Base-by-base conservation (phyloP, 108 stramenopile genomes). In the Epithemia pelagica region DNA sequence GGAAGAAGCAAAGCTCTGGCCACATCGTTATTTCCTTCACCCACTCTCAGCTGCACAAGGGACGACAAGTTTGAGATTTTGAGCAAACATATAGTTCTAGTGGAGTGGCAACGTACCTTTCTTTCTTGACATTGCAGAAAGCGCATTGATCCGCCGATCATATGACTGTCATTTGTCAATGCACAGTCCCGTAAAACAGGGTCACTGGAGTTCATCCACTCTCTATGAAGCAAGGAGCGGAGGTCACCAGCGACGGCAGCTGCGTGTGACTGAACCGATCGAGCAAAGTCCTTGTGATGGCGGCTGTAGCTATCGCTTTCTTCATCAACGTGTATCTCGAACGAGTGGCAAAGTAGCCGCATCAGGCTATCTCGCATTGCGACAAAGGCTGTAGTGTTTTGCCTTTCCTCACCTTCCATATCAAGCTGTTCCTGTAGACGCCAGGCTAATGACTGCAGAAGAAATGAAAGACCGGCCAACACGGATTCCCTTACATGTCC, bases 131-230 rank as follows among this genome's bases (percentile, higher is more conserved):
- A 80, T 10, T 71, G 78, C 22, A 93, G 66, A 53, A 70, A 93
- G 18, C 92, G 76, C 18, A 83, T 81, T 59, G 65, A 82, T 1
- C 83, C 87, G 28, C 85, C 89, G 61, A 86, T 72, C 52, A 92
- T 29, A 27, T 74, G 75, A 1, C 69, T 58, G 62, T 90, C 94
- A 26, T 85, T 76, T 21, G 52, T 57, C 33, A 90, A 29, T 30
- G 90, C 87, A 66, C 85, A 74, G 28, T 80, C 66, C 19, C 83
- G 74, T 27, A 89, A 81, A 30, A 80, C 58, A 30, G 83, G 78
- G 22, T 76, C 77, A 33, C 76, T 57, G 46, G 87, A 87, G 58
- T 77, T 65, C 0, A 69, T 32, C 75, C 75, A 87, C 33, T 82
- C 82, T 64, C 73, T 77, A 3, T 83, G 92, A 64, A 90, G 83